Evolutionary conservation across 257 asterid species (phyloP).

Genomic region (Plantago ovata): DNA sequence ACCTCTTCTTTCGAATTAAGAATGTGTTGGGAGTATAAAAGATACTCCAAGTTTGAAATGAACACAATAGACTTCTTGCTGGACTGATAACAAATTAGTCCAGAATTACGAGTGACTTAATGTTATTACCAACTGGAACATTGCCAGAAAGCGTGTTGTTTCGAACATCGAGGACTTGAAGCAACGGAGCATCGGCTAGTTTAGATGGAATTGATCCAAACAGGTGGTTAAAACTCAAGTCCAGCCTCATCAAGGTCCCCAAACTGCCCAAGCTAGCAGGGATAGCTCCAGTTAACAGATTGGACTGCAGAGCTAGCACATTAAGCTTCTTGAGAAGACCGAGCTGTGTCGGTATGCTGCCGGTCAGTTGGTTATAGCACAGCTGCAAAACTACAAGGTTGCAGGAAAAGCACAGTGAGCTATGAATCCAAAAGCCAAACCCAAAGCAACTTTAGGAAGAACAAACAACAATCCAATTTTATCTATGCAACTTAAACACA

Average conservation of each 20-base stretch:
- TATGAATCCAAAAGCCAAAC: too few species aligned
- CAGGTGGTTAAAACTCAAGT: constrained; percentile 67
- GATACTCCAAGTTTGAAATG: too few species aligned
- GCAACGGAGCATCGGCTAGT: constrained; percentile 79
- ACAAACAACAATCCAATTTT: neutral
- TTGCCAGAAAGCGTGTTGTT: constrained; percentile 83
- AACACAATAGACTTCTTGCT: too few species aligned
- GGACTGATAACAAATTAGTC: neutral
- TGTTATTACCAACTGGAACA: constrained; percentile 80
- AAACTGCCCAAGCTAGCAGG: constrained; percentile 91
- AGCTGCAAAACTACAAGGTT: constrained; percentile 76
- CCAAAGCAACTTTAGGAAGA: neutral
- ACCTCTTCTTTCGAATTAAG: too few species aligned
- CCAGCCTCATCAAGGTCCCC: constrained; percentile 57
- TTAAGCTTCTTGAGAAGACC: constrained; percentile 59
- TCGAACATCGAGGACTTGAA: constrained; percentile 66
- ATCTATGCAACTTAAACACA: too few species aligned
- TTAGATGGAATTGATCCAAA: constrained; percentile 85
- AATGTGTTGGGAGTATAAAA: too few species aligned
- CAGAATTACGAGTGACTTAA: neutral
- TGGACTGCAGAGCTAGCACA: constrained; percentile 75
- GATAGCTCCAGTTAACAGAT: constrained; percentile 78
- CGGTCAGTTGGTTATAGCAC: constrained; percentile 71
- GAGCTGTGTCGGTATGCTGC: constrained; percentile 78
- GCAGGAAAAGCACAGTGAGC: constrained; percentile 1